Base-by-base conservation (phyloP, 495 filamentous ascomycete genomes). In the Xylaria acuta region DNA sequence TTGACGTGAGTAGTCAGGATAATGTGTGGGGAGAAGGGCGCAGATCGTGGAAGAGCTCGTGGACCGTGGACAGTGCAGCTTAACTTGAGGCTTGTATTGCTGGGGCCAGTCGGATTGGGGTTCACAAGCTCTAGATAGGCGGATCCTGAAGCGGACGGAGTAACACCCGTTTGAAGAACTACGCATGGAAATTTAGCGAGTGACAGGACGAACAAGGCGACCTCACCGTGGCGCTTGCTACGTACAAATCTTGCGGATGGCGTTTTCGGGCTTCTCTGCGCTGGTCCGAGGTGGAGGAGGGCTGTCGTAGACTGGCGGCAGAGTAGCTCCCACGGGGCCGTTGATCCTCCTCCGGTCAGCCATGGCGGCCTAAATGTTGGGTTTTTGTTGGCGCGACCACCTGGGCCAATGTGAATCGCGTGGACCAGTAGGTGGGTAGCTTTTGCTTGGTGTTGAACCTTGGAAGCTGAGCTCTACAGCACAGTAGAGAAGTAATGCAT, bases 31-130 rank as follows among this genome's bases (percentile, higher is more conserved):
- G 92, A 93, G 85, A 97, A 99, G 16, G 92, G 89, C 32, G 93
- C 93, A 36, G 92, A 96, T 74, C 93, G 91, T 4, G 97, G 94
- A 43, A 99, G 89, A 9, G 96, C 93, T 65, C 93, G 90, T 16
- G 96, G 96, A 1, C 96, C 96, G 80, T 98, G 96, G 62, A 98
- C 93, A 38, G 93, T 93, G 78, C 94, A 96, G 72, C 90, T 92
- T 56, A 99, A 86, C 81, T 99, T 99, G 75, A 98, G 84, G 38
- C 93, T 90, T 11, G 87, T 84, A 58, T 86, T 86, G 25, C 84
- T 82, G 58, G 84, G 82, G 36, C 84, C 78, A 43, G 84, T 81
- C 53, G 87, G 79, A 43, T 87, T 75, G 3, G 89, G 87, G 41
- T 86, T 85, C 80, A 91, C 89, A 69, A 97, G 89, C 85, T 99